A percentile compares a stretch with the other conserved stretches of the same genome.
Evolutionary conservation across 805 yeast genomes (phyloP).

Genomic region (Ogataea trehaloabstinens): DNA sequence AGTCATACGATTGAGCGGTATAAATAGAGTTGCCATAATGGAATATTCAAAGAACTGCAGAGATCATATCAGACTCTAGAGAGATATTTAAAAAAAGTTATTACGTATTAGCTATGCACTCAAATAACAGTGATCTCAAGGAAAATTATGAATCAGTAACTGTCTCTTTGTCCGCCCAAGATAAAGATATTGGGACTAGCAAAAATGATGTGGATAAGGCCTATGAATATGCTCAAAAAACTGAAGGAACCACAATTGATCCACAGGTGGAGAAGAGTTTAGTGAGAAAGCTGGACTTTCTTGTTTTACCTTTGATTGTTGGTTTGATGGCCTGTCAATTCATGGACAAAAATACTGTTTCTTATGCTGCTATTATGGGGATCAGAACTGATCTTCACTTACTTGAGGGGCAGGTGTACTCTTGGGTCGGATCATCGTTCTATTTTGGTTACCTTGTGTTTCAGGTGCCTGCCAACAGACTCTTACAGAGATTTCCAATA

Average conservation of each 20-base stretch:
- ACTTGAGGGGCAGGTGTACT: slow-evolving; percentile 41
- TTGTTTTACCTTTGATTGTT: slow-evolving; percentile 20
- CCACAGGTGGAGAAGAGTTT: slow-evolving; percentile 25
- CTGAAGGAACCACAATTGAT: slow-evolving; percentile 8
- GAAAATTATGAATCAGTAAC: no score
- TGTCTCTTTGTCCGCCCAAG: neutral
- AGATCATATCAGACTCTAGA: no score
- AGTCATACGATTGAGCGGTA: no score
- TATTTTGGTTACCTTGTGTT: slow-evolving; percentile 48
- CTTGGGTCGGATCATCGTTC: slow-evolving; percentile 34
- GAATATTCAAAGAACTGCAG: no score
- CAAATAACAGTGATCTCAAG: no score
- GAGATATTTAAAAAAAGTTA: no score
- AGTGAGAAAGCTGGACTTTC: slow-evolving; percentile 18
- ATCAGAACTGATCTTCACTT: slow-evolving; percentile 43
- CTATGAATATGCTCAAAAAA: slow-evolving; percentile 29
- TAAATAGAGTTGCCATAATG: no score
- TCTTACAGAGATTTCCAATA: slow-evolving; percentile 1
- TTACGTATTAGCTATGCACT: no score
- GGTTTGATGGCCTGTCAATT: slow-evolving; percentile 19
- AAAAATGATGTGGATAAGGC: slow-evolving; percentile 37
- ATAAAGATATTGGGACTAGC: slow-evolving; percentile 23
- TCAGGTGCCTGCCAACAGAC: slow-evolving; percentile 47
- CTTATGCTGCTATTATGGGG: slow-evolving; percentile 58
- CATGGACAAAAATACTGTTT: slow-evolving; percentile 55